A percentile compares a stretch with the other conserved stretches of the same genome.
Conservation (phyloP, 148 eudicot genomes). For the Chenopodium quinoa region DNA sequence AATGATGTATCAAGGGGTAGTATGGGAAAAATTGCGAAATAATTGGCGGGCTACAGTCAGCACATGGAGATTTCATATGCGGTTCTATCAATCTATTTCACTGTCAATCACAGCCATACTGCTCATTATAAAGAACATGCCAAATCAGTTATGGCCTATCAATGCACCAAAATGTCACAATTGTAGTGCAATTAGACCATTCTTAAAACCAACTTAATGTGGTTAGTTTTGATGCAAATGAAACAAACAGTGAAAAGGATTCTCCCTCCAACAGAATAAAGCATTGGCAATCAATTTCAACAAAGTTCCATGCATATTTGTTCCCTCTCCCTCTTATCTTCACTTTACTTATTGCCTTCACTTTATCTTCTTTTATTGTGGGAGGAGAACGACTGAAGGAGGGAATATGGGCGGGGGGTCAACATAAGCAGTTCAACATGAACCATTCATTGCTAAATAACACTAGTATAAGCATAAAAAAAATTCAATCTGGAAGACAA, state of each 20-base stretch:
- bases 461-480: neutral
- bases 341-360: no score
- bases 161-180: neutral
- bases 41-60: neutral
- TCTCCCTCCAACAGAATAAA: neutral
- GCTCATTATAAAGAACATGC: neutral
- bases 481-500: neutral
- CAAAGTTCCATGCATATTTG: neutral
- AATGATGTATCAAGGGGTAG: neutral
- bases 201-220: neutral
- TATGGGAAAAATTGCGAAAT: no score
- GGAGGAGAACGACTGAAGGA: neutral
- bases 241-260: neutral
- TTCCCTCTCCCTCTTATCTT: neutral
- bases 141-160: neutral
- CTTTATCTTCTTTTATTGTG: neutral
- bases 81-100: neutral
- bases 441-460: neutral
- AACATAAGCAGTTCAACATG: no score
- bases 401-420: no score
- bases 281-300: constrained; percentile 5
- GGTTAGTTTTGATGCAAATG: neutral
- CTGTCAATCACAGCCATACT: neutral
- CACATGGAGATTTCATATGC: neutral
- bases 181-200: neutral